phyloP scores from a whole-genome alignment of 352 stramenopile genomes.

The Globisporangium spiculum region DNA sequence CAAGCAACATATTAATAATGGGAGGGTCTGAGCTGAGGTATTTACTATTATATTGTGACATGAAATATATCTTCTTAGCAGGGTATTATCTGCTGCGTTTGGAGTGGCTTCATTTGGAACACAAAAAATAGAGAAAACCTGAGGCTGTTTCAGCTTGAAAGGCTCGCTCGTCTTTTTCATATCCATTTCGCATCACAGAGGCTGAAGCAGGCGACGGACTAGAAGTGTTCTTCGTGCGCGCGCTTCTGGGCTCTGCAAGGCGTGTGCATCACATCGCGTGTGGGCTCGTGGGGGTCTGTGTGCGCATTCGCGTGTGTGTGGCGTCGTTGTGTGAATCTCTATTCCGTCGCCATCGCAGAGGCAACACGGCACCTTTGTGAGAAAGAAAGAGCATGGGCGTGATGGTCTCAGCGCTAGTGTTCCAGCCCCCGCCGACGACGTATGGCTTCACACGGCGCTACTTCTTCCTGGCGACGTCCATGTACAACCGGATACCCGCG shows the following conservation, averaged over 20 bases:
- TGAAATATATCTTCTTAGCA: no score
- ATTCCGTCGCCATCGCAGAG: not conserved
- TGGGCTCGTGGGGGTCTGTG: not conserved
- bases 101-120: slow-evolving; percentile 1
- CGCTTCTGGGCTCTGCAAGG: not conserved
- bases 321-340: not conserved
- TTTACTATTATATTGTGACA: not conserved
- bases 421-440: slow-evolving; percentile 79
- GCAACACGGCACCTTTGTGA: slow-evolving; percentile 6
- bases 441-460: slow-evolving; percentile 86
- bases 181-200: slow-evolving; percentile 1
- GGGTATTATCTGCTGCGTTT: no score
- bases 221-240: not conserved
- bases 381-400: slow-evolving; percentile 52
- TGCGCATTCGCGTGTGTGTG: not conserved
- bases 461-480: slow-evolving; percentile 92
- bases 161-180: slow-evolving; percentile 5
- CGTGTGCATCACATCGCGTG: not conserved
- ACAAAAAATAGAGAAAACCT: slow-evolving; percentile 8
- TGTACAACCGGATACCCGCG: slow-evolving; percentile 89
- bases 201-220: not conserved
- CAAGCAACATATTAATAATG: not conserved
- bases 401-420: slow-evolving; percentile 82
- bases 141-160: slow-evolving; percentile 15
- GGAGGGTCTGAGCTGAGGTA: not conserved